These are phyloP conservation scores for Alternaria viburni DNA, from an alignment of 2,329 filamentous ascomycete species.

Conservation along the genomic window DNA sequence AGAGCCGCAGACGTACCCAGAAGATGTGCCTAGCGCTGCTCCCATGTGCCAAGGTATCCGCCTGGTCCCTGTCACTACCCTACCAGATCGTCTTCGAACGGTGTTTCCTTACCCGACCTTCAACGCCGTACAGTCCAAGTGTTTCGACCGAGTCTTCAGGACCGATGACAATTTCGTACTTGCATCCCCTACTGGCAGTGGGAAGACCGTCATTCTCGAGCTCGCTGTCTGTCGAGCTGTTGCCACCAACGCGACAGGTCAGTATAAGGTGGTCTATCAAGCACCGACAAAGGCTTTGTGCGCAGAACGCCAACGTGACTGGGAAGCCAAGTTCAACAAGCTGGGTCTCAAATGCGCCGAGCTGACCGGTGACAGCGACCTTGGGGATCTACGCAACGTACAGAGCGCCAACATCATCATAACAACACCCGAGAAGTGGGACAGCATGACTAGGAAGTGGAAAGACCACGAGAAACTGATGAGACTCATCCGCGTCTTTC, in stretches of 20 bases:
- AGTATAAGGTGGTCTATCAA: conserved; percentile 84
- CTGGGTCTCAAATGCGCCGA: conserved; percentile 75
- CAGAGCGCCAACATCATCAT: conserved; percentile 81
- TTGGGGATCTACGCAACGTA: conserved; percentile 69
- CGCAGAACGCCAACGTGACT: conserved; percentile 76
- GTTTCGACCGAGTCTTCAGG: conserved; percentile 70
- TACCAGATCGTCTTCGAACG: conserved; percentile 72
- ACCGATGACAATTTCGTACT: conserved; percentile 78
- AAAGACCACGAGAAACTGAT: conserved; percentile 78
- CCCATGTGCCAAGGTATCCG: conserved; percentile 64
- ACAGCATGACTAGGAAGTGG: conserved; percentile 88
- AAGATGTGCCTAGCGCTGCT: conserved; percentile 4
- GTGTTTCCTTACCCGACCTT: conserved; percentile 78
- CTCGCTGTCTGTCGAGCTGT: conserved; percentile 79
- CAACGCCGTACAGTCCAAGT: conserved; percentile 84
- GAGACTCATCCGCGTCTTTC: conserved; percentile 76
- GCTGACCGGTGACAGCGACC: conserved; percentile 81
- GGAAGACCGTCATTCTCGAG: conserved; percentile 83
- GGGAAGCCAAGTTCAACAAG: conserved; percentile 74
- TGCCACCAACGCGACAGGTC: conserved; percentile 59
- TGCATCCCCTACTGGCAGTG: conserved; percentile 82
- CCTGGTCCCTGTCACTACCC: conserved; percentile 63
- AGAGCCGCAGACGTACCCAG: neutral
- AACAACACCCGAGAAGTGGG: conserved; percentile 91
- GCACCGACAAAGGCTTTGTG: conserved; percentile 86